Base-by-base conservation (phyloP, 2,329 filamentous ascomycete genomes). In the Microcera coccophila region DNA sequence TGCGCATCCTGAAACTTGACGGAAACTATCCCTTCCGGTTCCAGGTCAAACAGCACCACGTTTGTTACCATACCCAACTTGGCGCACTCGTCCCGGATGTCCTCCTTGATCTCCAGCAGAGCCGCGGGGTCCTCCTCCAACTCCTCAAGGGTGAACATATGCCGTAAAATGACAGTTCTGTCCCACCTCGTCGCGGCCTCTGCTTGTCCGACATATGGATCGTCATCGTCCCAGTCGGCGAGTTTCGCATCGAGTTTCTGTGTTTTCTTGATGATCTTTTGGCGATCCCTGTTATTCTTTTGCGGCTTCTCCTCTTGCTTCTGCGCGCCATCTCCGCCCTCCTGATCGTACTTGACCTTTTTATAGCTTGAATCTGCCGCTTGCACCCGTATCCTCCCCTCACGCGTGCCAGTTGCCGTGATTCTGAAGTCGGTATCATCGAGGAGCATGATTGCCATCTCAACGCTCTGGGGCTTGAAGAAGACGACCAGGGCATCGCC, bases 181-280 rank as follows among this genome's bases (percentile, higher is more conserved):
- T 90, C 87, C 68, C 79, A 85, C 58, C 73, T 75, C 41, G 68
- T 64, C 32, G 59, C 62, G 9, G 65, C 74, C n/a, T 76, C 74
- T 9, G 57, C 52, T 26, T 55, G 50, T 1, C 54, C 60, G 3
- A 62, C 73, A 48, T 69, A 78, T 19, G 84, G 78, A 41, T 91
- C 85, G 62, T 97, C 90, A 59, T 96, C 91, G 59, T 89, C 87
- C 93, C 93, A 98, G 65, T 97, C 90, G 3, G 90, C 86, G 24
- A 97, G 79, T 68, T 91, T 90, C 37, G 89, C 91, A 58, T 91
- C 88, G 56, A 97, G 75, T 63, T 91, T 93, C 64, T 95, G 87
- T 0, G 88, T 91, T 66, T 90, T 90, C 66, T 83, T 85, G 62
- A 95, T 95, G 46, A 94, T 86, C 70, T 95, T 95, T 63, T 86